Evolutionary conservation across 1,139 yeast species (phyloP), one percentile per base, ranked within the genome.

Genomic region (Debaryomyces subglobosus): DNA sequence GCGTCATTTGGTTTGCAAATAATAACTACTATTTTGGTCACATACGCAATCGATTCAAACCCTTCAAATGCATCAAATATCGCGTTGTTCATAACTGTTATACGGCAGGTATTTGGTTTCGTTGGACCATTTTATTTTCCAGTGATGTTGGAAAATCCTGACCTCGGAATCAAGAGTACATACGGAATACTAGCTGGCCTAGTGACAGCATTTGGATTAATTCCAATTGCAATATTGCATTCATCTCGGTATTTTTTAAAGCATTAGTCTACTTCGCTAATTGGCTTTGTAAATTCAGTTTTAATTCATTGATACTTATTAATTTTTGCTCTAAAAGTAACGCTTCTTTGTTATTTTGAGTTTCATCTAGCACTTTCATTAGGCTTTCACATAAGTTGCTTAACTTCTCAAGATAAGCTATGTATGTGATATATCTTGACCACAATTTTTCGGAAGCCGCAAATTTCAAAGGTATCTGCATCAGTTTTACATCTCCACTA

Each of bases 121-220:
- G 47, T 59, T 20, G 63, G 63, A 13, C 63, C 63, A n/a, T 60
- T 59, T 43, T 59, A 55, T 41, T 58, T 57, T 23, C 64, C 63
- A 5, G 41, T 44, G 10, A 60, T 60, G 64, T 51, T 58, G 34
- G 53, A 51, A 15, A 43, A 36, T 15, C 34, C 41, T 13, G 33
- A 48, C 20, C 35, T 60, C 23, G 56, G 59, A 12, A 56, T 55
- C 37, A 49, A 48, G 13, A 53, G 49, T 18, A 54, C 63, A 1
- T 58, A 56, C 46, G 50, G 61, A 13, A 27, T 55, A 8, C 48
- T 60, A 47, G 62, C 61, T 2, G 61, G 52, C 2, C 44, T 60
- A 16, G 49, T 58, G 34, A 56, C 47, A 7, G 51, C 30, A 8
- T 32, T 49, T 34, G 57, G 49, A 7, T 44, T 51, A 48, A 33